Evolutionary conservation across 441 rosid species (phyloP), one percentile per base, ranked within the genome.

Genomic region (Euphorbia celastroides): DNA sequence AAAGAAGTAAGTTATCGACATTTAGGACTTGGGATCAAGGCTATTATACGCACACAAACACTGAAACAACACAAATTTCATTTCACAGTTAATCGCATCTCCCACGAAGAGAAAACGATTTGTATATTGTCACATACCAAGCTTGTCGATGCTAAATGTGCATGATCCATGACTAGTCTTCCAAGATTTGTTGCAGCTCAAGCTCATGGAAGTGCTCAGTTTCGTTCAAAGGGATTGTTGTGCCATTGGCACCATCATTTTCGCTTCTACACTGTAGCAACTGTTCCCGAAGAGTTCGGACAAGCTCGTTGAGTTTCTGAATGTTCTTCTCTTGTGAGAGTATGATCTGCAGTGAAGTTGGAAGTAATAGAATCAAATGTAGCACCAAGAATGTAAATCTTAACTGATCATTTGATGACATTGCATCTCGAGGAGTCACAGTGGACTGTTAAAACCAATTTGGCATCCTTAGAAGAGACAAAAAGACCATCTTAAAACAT

Each of bases 291-390:
- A 89, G 92, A 70, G 73, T 84, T 66, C 57, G 78, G 52, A 89
- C 83, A 58, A 75, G 77, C 73, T 82, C 88, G 22, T 87, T 86
- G 66, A 89, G 91, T 71, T 81, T 83, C 74, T 83, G 90, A 75
- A 87, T 87, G 38, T 81, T 79, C 65, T 77, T 84, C 74, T 89
- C 96, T 73, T 85, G 96, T 58, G 84, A 85, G 41, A 89, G 91
- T 77, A 89, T 87, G 70, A 78, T 84, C 96, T 87, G 83, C 72
- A 72, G 64, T 57, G 63, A 66, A 70, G 69, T 62, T 52, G 31
- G 30, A 13, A 60, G 55, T 32, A 30, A 74, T 23, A 62, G 51
- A 30, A 55, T 68, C 50, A 23, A 41, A 66, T 16, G 50, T 44
- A 63, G 41, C 28, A 13, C 7, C 32, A 48, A 31, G 16, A 42